Evolutionary conservation across 1,284 basidiomycete genomes (phyloP).

Genomic region (Cutaneotrichosporon sp.): DNA sequence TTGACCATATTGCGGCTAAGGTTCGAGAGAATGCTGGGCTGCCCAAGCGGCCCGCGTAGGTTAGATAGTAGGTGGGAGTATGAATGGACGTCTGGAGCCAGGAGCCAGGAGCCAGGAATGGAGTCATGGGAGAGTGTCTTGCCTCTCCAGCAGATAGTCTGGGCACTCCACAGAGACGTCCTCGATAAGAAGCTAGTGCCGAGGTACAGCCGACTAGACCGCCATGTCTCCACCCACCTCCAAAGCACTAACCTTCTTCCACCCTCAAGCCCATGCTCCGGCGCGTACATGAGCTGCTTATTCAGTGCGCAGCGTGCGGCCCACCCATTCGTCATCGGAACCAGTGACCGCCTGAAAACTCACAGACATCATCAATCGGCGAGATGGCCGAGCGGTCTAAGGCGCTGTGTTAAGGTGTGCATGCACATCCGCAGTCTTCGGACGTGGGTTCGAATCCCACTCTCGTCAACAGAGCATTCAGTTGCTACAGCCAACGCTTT

Average conservation of each 20-base stretch:
- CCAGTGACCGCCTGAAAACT: no score
- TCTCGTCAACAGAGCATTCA: constrained; percentile 23
- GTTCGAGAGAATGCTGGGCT: constrained; percentile 16
- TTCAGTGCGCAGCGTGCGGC: no score
- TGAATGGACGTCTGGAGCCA: background rate
- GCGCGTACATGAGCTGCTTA: no score
- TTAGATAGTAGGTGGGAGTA: background rate
- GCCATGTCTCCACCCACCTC: no score
- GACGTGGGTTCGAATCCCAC: constrained; percentile 52
- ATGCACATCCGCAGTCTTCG: constrained; percentile 35
- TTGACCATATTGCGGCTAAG: constrained; percentile 13
- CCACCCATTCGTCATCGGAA: no score
- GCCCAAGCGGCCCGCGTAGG: constrained; percentile 5
- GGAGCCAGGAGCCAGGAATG: background rate
- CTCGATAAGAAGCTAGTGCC: no score
- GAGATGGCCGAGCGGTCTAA: constrained; percentile 30
- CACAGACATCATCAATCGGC: constrained; percentile 8
- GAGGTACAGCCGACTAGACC: no score
- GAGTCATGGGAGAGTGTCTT: background rate
- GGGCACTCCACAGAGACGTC: no score
- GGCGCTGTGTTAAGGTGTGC: constrained; percentile 28
- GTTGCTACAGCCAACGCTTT: no score
- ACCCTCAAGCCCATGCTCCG: no score
- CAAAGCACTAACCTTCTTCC: no score
- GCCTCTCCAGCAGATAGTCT: no score